A percentile compares a stretch with the other conserved stretches of the same genome.
phyloP scores from a whole-genome alignment of 306 rosid genomes.

The Abrus precatorius region DNA sequence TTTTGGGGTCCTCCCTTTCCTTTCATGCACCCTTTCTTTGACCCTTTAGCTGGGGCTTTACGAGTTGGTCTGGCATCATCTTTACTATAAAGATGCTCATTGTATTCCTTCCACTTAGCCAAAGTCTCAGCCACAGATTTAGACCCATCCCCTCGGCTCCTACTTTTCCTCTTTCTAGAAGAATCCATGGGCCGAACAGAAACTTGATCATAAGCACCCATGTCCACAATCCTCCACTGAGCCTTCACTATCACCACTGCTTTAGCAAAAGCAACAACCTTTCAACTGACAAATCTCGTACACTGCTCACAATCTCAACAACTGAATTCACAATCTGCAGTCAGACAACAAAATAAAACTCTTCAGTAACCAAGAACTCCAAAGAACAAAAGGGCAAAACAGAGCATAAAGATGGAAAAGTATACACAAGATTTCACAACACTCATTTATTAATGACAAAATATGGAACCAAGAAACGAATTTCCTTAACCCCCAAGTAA shows the following conservation, averaged over 20 bases:
- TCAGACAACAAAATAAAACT: background rate
- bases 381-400: constrained; percentile 1
- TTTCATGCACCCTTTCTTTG: constrained; percentile 99
- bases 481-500: constrained; percentile 50
- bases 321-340: constrained; percentile 53
- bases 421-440: background rate
- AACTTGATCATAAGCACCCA: constrained; percentile 64
- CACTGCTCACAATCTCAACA: constrained; percentile 25
- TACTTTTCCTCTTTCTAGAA: constrained; percentile 79
- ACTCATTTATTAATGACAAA: background rate
- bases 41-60: constrained; percentile 83
- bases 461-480: background rate
- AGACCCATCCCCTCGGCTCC: constrained; percentile 66
- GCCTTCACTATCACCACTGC: background rate
- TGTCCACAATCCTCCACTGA: constrained; percentile 28
- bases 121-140: constrained; percentile 73
- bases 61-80: constrained; percentile 52
- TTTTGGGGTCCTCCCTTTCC: constrained; percentile 98
- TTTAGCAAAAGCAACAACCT: background rate
- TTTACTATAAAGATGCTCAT: constrained; percentile 46
- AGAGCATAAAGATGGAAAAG: background rate
- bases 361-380: background rate
- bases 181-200: constrained; percentile 53
- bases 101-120: constrained; percentile 78
- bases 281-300: background rate